A percentile compares a stretch with the other conserved stretches of the same genome.
phyloP scores from a whole-genome alignment of 2,329 filamentous ascomycete genomes.

The Phoma sp. region DNA sequence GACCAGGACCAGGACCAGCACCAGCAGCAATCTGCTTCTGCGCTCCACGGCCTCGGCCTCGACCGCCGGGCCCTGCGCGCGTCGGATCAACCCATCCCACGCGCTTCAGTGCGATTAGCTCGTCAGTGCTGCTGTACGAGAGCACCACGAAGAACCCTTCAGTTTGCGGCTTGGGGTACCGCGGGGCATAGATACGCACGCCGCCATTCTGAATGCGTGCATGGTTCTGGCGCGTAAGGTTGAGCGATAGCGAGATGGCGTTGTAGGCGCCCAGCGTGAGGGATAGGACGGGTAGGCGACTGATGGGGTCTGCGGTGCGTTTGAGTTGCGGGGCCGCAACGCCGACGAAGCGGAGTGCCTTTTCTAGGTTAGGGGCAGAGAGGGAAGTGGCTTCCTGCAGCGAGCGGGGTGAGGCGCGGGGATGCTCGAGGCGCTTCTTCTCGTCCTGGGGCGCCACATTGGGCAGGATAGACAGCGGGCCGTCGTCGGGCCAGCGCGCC shows the following conservation, averaged over 20 bases:
- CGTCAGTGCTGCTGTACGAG: constrained; percentile 69
- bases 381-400: constrained; percentile 46
- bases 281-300: constrained; percentile 71
- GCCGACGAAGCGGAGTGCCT: constrained; percentile 55
- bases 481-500: constrained; percentile 86
- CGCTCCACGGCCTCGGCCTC: constrained; percentile 9
- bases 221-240: constrained; percentile 70
- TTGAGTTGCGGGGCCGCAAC: constrained; percentile 54
- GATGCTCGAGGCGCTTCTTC: constrained; percentile 51
- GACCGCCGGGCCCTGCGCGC: background rate
- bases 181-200: constrained; percentile 80
- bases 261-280: constrained; percentile 67
- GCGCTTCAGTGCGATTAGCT: constrained; percentile 85
- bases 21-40: constrained; percentile 7
- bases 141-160: constrained; percentile 92
- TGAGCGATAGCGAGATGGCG: constrained; percentile 66
- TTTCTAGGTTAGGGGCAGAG: constrained; percentile 36
- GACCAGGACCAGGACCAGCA: constrained; percentile 16
- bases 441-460: constrained; percentile 62
- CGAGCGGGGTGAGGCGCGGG: constrained; percentile 39
- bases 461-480: constrained; percentile 79
- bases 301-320: constrained; percentile 65
- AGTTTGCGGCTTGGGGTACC: constrained; percentile 91
- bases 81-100: constrained; percentile 69
- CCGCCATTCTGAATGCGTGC: constrained; percentile 51